Conservation (phyloP, 2,329 filamentous ascomycete species). For the Xylariales sp. region DNA sequence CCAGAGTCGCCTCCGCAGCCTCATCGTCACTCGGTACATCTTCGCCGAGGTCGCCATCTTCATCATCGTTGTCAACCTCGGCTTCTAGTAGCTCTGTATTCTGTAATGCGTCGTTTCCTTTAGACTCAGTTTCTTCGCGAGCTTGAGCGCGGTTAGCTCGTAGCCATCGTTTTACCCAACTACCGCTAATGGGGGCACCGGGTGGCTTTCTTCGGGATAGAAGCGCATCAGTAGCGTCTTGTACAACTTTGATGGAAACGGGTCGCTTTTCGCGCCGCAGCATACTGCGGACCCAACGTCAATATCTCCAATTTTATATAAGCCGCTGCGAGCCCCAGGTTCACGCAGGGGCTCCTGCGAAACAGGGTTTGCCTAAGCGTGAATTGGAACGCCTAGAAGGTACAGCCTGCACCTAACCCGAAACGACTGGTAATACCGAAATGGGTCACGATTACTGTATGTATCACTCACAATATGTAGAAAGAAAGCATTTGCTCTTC, state of each 20-base stretch:
- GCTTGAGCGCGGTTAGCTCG: conserved; percentile 22
- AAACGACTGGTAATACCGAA: background rate
- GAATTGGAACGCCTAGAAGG: too few relatives aligned
- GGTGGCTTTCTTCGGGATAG: conserved; percentile 19
- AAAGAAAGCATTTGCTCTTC: conserved; percentile 35
- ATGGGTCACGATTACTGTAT: background rate
- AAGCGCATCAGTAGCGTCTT: conserved; percentile 31
- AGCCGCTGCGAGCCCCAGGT: background rate
- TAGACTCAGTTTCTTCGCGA: conserved; percentile 14
- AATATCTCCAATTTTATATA: background rate
- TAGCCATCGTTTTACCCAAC: conserved; percentile 30
- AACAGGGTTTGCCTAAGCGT: background rate
- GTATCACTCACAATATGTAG: conserved; percentile 28
- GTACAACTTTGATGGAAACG: conserved; percentile 19
- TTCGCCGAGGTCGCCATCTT: conserved; percentile 20
- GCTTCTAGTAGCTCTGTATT: conserved; percentile 5
- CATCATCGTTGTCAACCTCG: conserved; percentile 14
- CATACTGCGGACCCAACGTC: conserved; percentile 22
- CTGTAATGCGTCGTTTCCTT: background rate
- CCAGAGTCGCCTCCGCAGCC: background rate
- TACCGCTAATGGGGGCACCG: conserved; percentile 18
- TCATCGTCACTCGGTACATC: conserved; percentile 20
- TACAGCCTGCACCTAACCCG: background rate
- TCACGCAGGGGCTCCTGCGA: background rate
- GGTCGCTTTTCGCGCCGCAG: conserved; percentile 21